These are phyloP conservation scores for Alternaria angustiovoidea DNA, from an alignment of 2,329 filamentous ascomycete genomes.

Conservation along the genomic window DNA sequence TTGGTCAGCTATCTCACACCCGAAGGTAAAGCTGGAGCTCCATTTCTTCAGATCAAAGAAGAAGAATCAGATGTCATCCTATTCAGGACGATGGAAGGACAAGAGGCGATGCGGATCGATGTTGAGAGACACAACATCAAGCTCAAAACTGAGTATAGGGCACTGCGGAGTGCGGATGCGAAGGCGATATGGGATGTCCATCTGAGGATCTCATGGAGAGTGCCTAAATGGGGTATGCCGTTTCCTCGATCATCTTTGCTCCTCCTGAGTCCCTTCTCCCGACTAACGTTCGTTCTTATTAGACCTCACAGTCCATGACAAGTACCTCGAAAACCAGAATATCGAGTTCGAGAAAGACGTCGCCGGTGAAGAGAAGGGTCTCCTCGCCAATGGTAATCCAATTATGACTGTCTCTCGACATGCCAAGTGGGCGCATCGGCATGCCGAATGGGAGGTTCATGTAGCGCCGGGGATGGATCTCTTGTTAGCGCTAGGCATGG, in stretches of 20 bases:
- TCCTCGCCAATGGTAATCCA: constrained; percentile 22
- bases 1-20: constrained; percentile 16
- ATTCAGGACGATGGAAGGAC: constrained; percentile 22
- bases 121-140: constrained; percentile 16
- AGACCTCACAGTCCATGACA: constrained; percentile 18
- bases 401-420: constrained; percentile 19
- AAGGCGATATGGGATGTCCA: constrained; percentile 23
- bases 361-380: constrained; percentile 22
- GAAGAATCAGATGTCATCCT: constrained; percentile 15
- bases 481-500: constrained; percentile 27
- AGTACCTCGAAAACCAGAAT: neutral
- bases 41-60: constrained; percentile 24
- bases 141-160: constrained; percentile 24
- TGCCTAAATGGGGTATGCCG: constrained; percentile 26
- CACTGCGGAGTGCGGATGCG: constrained; percentile 20
- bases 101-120: constrained; percentile 26
- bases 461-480: constrained; percentile 34
- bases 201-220: constrained; percentile 14
- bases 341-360: constrained; percentile 26
- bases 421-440: constrained; percentile 16
- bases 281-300: neutral
- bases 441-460: constrained; percentile 20
- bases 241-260: neutral
- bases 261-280: neutral
- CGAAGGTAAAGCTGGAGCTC: constrained; percentile 9